Percentiles rank a stretch among this genome's conserved stretches.
Conservation (phyloP, 768 basidiomycete genomes). For the Tricholoma flavovirens region DNA sequence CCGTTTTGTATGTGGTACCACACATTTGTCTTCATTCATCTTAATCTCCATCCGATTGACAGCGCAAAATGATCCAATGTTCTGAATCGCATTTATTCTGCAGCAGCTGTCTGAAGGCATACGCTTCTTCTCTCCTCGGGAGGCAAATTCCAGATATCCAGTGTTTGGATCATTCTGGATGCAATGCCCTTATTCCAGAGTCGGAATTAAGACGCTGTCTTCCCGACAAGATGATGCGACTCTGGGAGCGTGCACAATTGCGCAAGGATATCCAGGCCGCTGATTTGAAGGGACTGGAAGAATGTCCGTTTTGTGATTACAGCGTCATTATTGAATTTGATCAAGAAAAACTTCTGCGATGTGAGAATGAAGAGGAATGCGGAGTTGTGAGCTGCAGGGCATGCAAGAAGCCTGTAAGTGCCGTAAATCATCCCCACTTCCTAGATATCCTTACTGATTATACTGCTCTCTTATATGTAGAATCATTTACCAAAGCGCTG, state of each 20-base stretch:
- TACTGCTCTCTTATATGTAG: background rate
- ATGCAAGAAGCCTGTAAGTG: conserved; percentile 67
- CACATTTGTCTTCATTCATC: background rate
- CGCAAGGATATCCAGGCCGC: conserved; percentile 77
- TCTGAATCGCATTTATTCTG: conserved; percentile 90
- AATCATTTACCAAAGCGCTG: background rate
- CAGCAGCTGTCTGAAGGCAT: conserved; percentile 57
- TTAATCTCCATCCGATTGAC: background rate
- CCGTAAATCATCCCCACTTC: background rate
- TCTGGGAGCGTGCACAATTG: conserved; percentile 73
- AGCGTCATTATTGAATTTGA: conserved; percentile 69
- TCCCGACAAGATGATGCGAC: conserved; percentile 53
- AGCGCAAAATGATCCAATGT: conserved; percentile 87
- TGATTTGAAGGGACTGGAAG: conserved; percentile 73
- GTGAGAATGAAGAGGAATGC: conserved; percentile 61
- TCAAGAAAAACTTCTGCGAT: conserved; percentile 57
- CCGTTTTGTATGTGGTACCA: conserved; percentile 50
- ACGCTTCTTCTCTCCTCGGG: conserved; percentile 64
- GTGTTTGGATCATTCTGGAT: conserved; percentile 83
- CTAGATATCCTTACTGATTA: background rate
- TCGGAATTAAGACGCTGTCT: conserved; percentile 68
- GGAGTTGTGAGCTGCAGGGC: conserved; percentile 69
- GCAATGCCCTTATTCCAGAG: conserved; percentile 60
- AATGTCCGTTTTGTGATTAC: conserved; percentile 90
- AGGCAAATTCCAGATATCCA: conserved; percentile 53